These are phyloP conservation scores for Rhizomucor miehei DNA, from an alignment of 371 early-diverging fungal genomes.

Conservation along the genomic window DNA sequence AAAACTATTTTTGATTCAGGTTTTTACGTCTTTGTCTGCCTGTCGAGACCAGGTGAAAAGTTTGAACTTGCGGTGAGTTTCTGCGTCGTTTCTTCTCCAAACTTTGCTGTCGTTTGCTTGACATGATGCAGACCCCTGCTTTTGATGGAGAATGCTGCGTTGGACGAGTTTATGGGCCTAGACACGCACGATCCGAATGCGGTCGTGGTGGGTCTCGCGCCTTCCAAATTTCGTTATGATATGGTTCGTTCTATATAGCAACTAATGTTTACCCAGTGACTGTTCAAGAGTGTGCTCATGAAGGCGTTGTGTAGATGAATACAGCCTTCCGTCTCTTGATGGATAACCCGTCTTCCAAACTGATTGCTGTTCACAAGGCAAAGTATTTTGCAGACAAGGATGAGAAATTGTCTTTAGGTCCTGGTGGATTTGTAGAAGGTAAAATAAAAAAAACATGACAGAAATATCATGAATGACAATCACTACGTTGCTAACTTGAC, in stretches of 20 bases:
- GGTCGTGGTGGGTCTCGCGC: slow-evolving; percentile 84
- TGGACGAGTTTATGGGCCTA: slow-evolving; percentile 67
- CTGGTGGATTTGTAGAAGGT: slow-evolving; percentile 81
- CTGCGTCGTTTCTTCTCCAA: background rate
- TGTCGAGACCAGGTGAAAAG: slow-evolving; percentile 58
- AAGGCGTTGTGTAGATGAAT: slow-evolving; percentile 61
- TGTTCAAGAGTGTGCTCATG: too few relatives aligned
- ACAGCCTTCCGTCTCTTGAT: slow-evolving; percentile 65
- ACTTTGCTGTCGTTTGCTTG: background rate
- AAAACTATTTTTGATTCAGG: too few relatives aligned
- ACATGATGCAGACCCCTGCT: slow-evolving; percentile 59
- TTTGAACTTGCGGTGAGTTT: slow-evolving; percentile 40
- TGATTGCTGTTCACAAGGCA: slow-evolving; percentile 83
- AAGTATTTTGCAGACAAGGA: slow-evolving; percentile 69
- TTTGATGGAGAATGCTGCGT: slow-evolving; percentile 70
- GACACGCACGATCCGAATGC: slow-evolving; percentile 57
- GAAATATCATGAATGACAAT: background rate
- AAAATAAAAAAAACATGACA: background rate
- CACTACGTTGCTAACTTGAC: background rate
- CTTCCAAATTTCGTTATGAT: slow-evolving; percentile 71
- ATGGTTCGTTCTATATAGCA: slow-evolving; percentile 39
- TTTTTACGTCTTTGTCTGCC: slow-evolving; percentile 80
- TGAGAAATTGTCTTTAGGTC: slow-evolving; percentile 71
- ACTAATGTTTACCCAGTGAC: too few relatives aligned
- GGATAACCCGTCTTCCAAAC: slow-evolving; percentile 28